Conservation (phyloP, 805 yeast genomes). For the Cyberlindnera mycetangii region DNA sequence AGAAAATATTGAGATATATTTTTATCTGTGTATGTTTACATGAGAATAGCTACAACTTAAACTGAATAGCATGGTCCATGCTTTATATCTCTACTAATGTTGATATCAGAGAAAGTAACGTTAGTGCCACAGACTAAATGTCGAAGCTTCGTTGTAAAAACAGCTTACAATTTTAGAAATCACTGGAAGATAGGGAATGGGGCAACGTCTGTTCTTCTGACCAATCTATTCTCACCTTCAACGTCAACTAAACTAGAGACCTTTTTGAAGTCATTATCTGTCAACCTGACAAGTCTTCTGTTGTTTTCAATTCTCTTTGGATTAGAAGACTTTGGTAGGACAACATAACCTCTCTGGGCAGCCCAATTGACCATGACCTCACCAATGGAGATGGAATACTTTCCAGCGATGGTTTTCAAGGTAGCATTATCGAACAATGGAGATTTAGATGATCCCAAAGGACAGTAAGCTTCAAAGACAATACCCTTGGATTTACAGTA, state of each 20-base stretch:
- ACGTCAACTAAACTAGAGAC: constrained; percentile 27
- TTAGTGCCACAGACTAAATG: too few relatives aligned
- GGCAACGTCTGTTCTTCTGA: neutral
- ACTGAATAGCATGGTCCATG: too few relatives aligned
- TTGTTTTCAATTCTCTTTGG: constrained; percentile 40
- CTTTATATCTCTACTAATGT: too few relatives aligned
- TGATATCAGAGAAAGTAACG: too few relatives aligned
- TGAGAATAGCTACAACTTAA: too few relatives aligned
- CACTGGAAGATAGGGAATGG: constrained; percentile 7
- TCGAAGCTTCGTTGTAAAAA: too few relatives aligned
- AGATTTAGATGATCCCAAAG: constrained; percentile 19
- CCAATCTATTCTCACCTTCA: constrained; percentile 32
- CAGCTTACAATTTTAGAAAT: too few relatives aligned
- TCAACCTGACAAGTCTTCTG: constrained; percentile 29
- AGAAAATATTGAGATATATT: too few relatives aligned
- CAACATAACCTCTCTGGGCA: constrained; percentile 51
- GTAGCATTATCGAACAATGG: constrained; percentile 33
- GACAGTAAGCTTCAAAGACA: constrained; percentile 21
- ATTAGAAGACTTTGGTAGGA: constrained; percentile 48
- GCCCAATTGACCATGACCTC: constrained; percentile 59
- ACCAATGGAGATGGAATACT: constrained; percentile 42
- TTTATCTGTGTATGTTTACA: too few relatives aligned
- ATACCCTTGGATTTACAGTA: constrained; percentile 18
- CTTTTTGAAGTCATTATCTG: constrained; percentile 34
- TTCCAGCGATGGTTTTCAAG: constrained; percentile 43